A percentile compares a stretch with the other conserved stretches of the same genome.
Evolutionary conservation across 495 filamentous ascomycete genomes (phyloP).

Genomic region (Bryoglossum gracile): DNA sequence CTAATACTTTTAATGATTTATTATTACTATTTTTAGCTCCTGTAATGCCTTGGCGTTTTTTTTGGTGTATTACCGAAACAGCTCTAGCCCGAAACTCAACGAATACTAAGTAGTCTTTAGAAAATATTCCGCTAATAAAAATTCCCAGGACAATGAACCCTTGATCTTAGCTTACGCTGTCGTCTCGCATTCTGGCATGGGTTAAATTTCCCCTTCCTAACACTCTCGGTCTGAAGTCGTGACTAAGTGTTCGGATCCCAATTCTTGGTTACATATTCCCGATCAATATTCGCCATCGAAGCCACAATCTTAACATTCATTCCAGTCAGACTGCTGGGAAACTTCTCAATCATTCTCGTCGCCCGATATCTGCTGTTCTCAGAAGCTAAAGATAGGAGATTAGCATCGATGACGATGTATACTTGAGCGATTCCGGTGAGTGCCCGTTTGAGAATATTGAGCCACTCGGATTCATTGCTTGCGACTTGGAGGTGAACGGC

Average conservation of each 20-base stretch:
- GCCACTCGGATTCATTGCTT: conserved; percentile 1
- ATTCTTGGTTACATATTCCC: conserved; percentile 41
- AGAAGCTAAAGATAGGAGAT: conserved; percentile 54
- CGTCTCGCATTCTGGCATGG: neutral
- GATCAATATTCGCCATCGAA: conserved; percentile 79
- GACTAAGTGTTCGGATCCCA: conserved; percentile 3
- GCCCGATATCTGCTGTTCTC: conserved; percentile 3
- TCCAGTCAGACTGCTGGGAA: neutral
- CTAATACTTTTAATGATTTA: no score
- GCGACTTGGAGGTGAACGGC: neutral
- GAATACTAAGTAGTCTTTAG: no score
- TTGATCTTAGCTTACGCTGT: neutral
- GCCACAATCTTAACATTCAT: conserved; percentile 2
- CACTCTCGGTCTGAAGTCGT: neutral
- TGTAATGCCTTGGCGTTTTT: no score
- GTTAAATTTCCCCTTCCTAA: neutral
- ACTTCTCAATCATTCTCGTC: conserved; percentile 1
- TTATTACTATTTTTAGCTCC: no score
- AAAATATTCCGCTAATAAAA: neutral
- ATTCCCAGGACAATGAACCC: neutral
- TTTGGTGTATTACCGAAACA: no score
- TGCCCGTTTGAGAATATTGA: conserved; percentile 1
- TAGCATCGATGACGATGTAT: conserved; percentile 87
- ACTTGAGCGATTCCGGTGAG: conserved; percentile 6
- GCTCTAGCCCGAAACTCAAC: no score